phyloP scores from a whole-genome alignment of 2,329 filamentous ascomycete genomes.

The Aspergillus vadensis region DNA sequence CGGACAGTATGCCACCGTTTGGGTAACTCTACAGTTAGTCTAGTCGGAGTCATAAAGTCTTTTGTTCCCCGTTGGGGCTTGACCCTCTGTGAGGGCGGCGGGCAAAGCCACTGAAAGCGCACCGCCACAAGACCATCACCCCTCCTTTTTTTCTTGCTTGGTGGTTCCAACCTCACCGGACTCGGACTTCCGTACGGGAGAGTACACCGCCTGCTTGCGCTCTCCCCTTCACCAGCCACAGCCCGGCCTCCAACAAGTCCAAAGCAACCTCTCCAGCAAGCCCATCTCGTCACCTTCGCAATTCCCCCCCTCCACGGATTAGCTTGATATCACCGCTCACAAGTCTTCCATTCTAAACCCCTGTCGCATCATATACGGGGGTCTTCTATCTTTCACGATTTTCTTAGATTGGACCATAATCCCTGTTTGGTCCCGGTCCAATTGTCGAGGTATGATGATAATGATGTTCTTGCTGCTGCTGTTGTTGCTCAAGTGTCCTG shows the following conservation, averaged over 20 bases:
- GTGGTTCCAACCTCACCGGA: background rate
- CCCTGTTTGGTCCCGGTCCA: constrained; percentile 17
- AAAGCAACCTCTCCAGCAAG: constrained; percentile 10
- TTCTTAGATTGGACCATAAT: constrained; percentile 7
- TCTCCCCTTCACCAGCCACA: constrained; percentile 32
- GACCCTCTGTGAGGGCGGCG: constrained; percentile 18
- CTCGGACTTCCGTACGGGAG: background rate
- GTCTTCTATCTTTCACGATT: constrained; percentile 10
- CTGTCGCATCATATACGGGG: constrained; percentile 3
- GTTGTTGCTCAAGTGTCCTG: constrained; percentile 31
- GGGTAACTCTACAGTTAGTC: constrained; percentile 1
- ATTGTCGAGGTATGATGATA: constrained; percentile 31
- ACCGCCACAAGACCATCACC: constrained; percentile 34
- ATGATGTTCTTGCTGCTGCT: constrained; percentile 17
- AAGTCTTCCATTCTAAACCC: constrained; percentile 6
- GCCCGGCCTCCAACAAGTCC: constrained; percentile 10
- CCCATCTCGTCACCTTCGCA: constrained; percentile 20
- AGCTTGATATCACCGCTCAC: constrained; percentile 13
- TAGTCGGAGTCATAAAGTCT: constrained; percentile 15
- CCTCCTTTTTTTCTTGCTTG: constrained; percentile 19
- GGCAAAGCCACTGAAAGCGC: constrained; percentile 26
- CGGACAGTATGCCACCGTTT: constrained; percentile 1
- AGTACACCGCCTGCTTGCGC: constrained; percentile 4
- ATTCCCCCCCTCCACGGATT: constrained; percentile 11
- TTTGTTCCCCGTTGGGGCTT: constrained; percentile 23